Evolutionary conservation across 768 basidiomycete species (phyloP).

Genomic region (Podaxis sp.): DNA sequence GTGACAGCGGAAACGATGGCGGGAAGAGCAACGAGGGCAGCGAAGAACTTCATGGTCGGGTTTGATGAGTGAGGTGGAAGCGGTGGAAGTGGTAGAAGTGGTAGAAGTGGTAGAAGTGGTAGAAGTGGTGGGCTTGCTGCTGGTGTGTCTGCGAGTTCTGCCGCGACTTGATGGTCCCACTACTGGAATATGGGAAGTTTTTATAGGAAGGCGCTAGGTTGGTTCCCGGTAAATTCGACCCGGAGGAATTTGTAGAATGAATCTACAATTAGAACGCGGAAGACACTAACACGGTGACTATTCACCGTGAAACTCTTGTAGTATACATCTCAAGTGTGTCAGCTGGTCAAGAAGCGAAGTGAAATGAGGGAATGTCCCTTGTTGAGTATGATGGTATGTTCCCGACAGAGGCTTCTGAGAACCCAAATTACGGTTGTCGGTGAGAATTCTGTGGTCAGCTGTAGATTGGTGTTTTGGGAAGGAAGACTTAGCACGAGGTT

Average conservation of each 20-base stretch:
- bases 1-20: constrained; percentile 20
- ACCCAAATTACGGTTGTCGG: background rate
- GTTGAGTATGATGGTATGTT: background rate
- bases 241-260: background rate
- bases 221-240: constrained; percentile 9
- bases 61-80: background rate
- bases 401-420: background rate
- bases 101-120: background rate
- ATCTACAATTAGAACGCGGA: background rate
- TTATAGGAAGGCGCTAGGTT: background rate
- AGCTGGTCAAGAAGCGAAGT: constrained; percentile 5
- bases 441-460: constrained; percentile 1
- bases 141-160: background rate
- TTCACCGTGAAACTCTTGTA: constrained; percentile 13
- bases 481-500: background rate
- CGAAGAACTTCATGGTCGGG: constrained; percentile 33
- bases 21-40: constrained; percentile 23
- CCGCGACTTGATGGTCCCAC: background rate
- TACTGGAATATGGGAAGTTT: background rate
- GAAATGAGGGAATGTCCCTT: background rate
- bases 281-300: constrained; percentile 2
- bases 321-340: background rate
- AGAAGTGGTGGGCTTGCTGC: background rate
- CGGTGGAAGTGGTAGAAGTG: background rate
- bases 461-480: background rate